phyloP scores from a whole-genome alignment of 345 rosid genomes.

The Toxicodendron radicans region DNA sequence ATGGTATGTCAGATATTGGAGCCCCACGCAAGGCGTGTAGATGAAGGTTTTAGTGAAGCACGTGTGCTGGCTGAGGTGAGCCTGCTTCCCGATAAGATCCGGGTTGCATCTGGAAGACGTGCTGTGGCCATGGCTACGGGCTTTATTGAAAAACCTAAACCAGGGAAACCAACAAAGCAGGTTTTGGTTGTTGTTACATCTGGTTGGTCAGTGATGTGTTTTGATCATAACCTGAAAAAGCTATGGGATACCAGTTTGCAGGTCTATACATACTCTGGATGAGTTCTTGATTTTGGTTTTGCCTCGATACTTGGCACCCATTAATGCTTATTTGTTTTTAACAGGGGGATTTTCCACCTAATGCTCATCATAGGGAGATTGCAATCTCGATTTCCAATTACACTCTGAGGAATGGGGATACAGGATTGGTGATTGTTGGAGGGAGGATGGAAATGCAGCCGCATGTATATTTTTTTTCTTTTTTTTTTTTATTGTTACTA shows the following conservation, averaged over 20 bases:
- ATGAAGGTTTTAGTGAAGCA: slow-evolving; percentile 91
- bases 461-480: slow-evolving; percentile 56
- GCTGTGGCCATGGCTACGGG: slow-evolving; percentile 97
- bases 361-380: slow-evolving; percentile 87
- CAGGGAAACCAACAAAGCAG: slow-evolving; percentile 82
- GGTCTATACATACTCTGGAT: slow-evolving; percentile 40
- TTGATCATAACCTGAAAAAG: slow-evolving; percentile 92
- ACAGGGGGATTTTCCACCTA: slow-evolving; percentile 93
- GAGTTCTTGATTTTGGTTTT: background rate
- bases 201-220: slow-evolving; percentile 94
- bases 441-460: slow-evolving; percentile 96
- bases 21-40: slow-evolving; percentile 78
- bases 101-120: slow-evolving; percentile 81
- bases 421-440: slow-evolving; percentile 83
- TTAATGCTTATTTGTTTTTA: slow-evolving; percentile 19
- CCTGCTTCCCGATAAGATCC: slow-evolving; percentile 84
- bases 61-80: slow-evolving; percentile 64
- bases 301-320: background rate
- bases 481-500: background rate
- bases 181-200: slow-evolving; percentile 97
- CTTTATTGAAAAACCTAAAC: slow-evolving; percentile 65
- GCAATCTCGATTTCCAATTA: slow-evolving; percentile 78
- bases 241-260: slow-evolving; percentile 93
- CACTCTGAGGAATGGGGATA: slow-evolving; percentile 84
- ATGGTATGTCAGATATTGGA: slow-evolving; percentile 61